phyloP scores from a whole-genome alignment of 441 rosid genomes.

The Codiaeum variegatum region DNA sequence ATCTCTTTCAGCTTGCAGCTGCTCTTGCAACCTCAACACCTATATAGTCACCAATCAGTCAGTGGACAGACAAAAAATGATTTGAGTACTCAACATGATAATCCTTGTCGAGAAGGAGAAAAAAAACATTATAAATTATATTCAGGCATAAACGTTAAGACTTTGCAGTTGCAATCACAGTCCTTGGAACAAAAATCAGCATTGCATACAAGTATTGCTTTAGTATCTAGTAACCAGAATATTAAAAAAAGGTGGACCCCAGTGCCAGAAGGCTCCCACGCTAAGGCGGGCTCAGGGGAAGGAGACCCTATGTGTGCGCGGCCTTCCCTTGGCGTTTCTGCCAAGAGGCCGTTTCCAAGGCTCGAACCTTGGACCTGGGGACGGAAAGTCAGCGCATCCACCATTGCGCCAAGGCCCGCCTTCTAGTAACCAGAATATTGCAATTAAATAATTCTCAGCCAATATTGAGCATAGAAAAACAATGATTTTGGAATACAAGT shows the following conservation, averaged over 20 bases:
- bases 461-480: background rate
- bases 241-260: no score
- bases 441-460: background rate
- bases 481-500: background rate
- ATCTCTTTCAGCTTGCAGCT: slow-evolving; percentile 98
- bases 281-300: no score
- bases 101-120: no score
- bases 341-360: no score
- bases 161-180: background rate
- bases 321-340: no score
- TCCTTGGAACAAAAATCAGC: background rate
- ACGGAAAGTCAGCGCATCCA: no score
- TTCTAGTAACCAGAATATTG: background rate
- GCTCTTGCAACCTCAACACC: slow-evolving; percentile 97
- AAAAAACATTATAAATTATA: background rate
- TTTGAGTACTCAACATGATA: background rate
- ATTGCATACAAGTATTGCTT: background rate
- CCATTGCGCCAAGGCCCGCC: no score
- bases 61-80: background rate
- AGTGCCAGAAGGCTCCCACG: no score
- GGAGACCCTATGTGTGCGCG: no score
- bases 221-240: background rate
- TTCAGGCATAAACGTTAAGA: background rate
- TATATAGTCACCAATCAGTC: slow-evolving; percentile 33
- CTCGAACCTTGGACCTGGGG: no score